A percentile compares a stretch with the other conserved stretches of the same genome.
Conservation (phyloP, 441 rosid genomes). For the Melastoma candidum region DNA sequence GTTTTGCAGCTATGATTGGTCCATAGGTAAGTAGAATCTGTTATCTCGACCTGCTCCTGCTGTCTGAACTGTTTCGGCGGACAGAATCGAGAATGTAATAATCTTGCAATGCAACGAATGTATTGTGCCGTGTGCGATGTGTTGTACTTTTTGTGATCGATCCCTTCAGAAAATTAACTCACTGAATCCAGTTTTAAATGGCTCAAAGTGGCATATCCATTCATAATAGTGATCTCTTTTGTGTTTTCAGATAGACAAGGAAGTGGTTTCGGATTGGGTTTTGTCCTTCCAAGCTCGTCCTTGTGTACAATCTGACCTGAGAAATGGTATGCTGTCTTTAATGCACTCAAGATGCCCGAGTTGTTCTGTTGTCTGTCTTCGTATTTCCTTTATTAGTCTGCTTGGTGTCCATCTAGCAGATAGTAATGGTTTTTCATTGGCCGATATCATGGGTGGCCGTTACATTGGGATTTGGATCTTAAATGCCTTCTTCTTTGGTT, state of each 20-base stretch:
- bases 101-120: too few relatives aligned
- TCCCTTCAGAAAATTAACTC: too few relatives aligned
- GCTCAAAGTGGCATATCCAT: too few relatives aligned
- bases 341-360: background rate
- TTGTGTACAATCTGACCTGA: conserved; percentile 28
- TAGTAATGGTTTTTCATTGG: background rate
- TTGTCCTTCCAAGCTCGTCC: conserved; percentile 71
- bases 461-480: background rate
- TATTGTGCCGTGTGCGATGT: too few relatives aligned
- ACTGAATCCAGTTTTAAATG: too few relatives aligned
- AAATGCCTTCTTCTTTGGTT: conserved; percentile 8
- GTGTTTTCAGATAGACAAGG: conserved; percentile 52
- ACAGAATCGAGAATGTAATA: too few relatives aligned
- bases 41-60: too few relatives aligned
- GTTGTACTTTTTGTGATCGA: too few relatives aligned
- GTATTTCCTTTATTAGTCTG: background rate
- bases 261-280: conserved; percentile 61
- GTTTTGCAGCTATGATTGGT: too few relatives aligned
- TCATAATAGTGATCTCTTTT: background rate
- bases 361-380: background rate
- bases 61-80: too few relatives aligned
- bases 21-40: too few relatives aligned
- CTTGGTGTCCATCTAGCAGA: background rate
- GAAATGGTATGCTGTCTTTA: conserved; percentile 34
- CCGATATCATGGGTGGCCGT: background rate